Evolutionary conservation across 352 stramenopile genomes (phyloP).

Genomic region (Globisporangium polare): DNA sequence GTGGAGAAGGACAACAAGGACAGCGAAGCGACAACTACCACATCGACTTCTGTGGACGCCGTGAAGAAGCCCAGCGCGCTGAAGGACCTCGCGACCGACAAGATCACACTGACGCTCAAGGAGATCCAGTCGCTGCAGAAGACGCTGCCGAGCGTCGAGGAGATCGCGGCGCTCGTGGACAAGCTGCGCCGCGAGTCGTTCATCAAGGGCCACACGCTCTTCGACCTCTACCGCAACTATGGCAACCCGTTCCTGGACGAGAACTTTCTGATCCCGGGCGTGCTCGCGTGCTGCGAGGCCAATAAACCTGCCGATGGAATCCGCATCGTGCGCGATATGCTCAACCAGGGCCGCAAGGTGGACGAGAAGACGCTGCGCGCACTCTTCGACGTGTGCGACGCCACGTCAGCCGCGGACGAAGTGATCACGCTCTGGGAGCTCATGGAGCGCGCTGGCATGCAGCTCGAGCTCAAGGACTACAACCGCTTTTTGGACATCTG

Average conservation of each 20-base stretch:
- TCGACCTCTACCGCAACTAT: slow-evolving; percentile 85
- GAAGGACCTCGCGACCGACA: slow-evolving; percentile 42
- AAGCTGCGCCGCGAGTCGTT: slow-evolving; percentile 73
- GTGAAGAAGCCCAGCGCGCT: slow-evolving; percentile 21
- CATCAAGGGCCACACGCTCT: slow-evolving; percentile 67
- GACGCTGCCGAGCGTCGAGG: slow-evolving; percentile 59
- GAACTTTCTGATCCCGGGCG: slow-evolving; percentile 72
- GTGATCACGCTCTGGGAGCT: slow-evolving; percentile 66
- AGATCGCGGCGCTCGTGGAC: slow-evolving; percentile 54
- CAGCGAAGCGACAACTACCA: background rate
- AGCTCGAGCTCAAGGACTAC: slow-evolving; percentile 49
- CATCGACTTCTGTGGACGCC: background rate
- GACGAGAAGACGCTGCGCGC: slow-evolving; percentile 67
- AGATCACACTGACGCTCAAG: slow-evolving; percentile 70
- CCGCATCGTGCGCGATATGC: slow-evolving; percentile 77
- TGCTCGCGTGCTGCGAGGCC: slow-evolving; percentile 75
- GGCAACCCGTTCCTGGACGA: slow-evolving; percentile 82
- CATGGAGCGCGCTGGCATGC: slow-evolving; percentile 62
- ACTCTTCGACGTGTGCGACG: slow-evolving; percentile 67
- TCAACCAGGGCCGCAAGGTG: slow-evolving; percentile 81
- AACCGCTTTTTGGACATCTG: slow-evolving; percentile 77
- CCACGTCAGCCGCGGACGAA: slow-evolving; percentile 58
- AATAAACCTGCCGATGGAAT: slow-evolving; percentile 73
- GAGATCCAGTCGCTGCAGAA: slow-evolving; percentile 75
- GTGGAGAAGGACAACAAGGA: slow-evolving; percentile 3